A percentile compares a stretch with the other conserved stretches of the same genome.
Conservation (phyloP, 306 rosid species). For the Potentilla sterilis region DNA sequence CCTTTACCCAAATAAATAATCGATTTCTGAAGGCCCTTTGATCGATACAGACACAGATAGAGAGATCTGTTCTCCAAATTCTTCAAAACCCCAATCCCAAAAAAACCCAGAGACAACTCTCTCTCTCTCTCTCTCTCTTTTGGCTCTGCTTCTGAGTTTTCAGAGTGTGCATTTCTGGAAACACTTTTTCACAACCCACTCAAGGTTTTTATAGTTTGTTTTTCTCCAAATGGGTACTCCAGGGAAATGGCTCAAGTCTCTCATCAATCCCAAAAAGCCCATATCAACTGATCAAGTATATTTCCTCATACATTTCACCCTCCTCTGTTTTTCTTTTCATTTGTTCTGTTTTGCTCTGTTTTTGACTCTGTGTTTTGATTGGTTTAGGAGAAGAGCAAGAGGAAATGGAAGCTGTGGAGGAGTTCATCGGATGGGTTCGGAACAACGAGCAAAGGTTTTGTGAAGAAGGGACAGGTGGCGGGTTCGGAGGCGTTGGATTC, state of each 20-base stretch:
- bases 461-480: slow-evolving; percentile 35
- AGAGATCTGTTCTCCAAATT: slow-evolving; percentile 6
- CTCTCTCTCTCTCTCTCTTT: slow-evolving; percentile 7
- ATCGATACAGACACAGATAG: too few species aligned
- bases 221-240: slow-evolving; percentile 67
- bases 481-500: slow-evolving; percentile 34
- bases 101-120: background rate
- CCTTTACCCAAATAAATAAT: background rate
- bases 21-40: background rate
- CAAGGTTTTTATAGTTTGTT: slow-evolving; percentile 26
- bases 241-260: slow-evolving; percentile 79
- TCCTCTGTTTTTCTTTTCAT: background rate
- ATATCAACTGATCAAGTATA: slow-evolving; percentile 46
- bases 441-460: slow-evolving; percentile 22
- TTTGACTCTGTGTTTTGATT: background rate
- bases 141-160: background rate
- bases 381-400: slow-evolving; percentile 50
- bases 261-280: slow-evolving; percentile 52
- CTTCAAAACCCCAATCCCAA: slow-evolving; percentile 13
- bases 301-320: background rate
- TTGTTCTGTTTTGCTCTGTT: slow-evolving; percentile 6
- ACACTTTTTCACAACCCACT: slow-evolving; percentile 15
- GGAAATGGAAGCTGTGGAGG: slow-evolving; percentile 87
- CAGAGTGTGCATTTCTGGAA: background rate
- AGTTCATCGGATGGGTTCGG: slow-evolving; percentile 61